Base-by-base conservation (phyloP, 345 rosid species). In the Leavenworthia alabamica region DNA sequence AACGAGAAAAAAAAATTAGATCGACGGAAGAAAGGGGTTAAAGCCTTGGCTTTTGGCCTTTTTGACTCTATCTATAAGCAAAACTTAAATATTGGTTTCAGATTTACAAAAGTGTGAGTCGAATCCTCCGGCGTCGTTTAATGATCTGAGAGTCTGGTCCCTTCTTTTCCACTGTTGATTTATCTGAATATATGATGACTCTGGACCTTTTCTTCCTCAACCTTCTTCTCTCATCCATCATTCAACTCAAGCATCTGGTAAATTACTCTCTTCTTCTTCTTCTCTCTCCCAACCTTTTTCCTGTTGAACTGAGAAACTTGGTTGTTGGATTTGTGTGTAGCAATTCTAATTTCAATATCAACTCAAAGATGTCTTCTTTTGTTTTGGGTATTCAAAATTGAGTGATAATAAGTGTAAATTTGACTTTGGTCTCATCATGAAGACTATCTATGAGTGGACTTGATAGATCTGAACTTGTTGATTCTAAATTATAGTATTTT, bases 241-340 rank as follows among this genome's bases (percentile, higher is more conserved):
- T 82, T 60, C 76, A 73, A 17, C 82, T 72, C 2, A 77, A 63
- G 58, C 74, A 44, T 56, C 73, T 84, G 92, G 93, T 87, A 80
- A 78, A 48, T 9, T 56, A 0, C 29, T 53, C 41, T 52, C 66
- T 40, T 12, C 17, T 47, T n/a, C 39, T 35, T 12, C 36, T 32
- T 33, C 37, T 44, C 46, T n/a, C n/a, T 7, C 24, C 13, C 19
- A 54, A 17, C 1, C 7, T 12, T 37, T 68, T 10, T 29, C 43
- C 9, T 10, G 20, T 26, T 4, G 7, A 31, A 63, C 6, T 37
- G 24, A 32, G 1, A 3, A 37, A 6, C 42, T 37, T 32, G 6
- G 7, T 6, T 41, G 57, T 48, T 62, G 27, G 43, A 19, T 64
- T 42, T 44, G 7, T 20, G 5, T 45, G 15, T 45, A 7, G 15